phyloP scores from a whole-genome alignment of 2,329 filamentous ascomycete species.

The Fusarium pseudoanthophilum region DNA sequence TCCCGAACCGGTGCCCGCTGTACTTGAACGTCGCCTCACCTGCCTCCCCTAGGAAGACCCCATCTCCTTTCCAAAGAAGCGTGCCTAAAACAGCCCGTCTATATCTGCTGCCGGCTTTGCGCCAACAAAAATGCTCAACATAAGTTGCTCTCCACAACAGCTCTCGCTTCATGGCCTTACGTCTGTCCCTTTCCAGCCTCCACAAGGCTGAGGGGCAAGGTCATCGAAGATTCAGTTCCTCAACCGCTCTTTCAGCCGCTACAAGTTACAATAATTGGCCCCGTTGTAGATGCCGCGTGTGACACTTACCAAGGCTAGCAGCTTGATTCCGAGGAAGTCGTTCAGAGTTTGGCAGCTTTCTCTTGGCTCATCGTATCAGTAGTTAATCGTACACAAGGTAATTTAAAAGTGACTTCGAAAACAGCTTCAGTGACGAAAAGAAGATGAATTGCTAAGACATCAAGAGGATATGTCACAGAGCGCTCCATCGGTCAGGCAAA shows the following conservation, averaged over 20 bases:
- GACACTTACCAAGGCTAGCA: fast-evolving
- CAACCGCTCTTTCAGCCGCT: neutral
- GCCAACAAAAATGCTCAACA: neutral
- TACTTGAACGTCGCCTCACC: fast-evolving
- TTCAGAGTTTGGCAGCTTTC: fast-evolving
- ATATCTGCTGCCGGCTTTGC: fast-evolving
- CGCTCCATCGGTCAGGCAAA: neutral
- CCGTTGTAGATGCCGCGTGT: fast-evolving
- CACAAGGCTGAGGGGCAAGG: neutral
- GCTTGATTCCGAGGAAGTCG: neutral
- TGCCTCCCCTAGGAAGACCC: neutral
- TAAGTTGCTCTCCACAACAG: neutral
- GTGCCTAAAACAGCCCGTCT: fast-evolving
- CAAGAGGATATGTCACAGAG: too few species aligned
- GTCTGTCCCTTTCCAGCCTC: neutral
- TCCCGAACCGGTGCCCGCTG: fast-evolving
- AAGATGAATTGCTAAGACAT: neutral
- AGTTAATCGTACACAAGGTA: fast-evolving
- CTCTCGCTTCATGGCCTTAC: fast-evolving
- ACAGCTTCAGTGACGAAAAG: neutral
- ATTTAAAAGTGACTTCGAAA: fast-evolving
- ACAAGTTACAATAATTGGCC: fast-evolving
- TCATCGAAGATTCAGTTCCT: neutral
- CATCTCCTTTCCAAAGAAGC: neutral
- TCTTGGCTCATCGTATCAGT: fast-evolving